These are phyloP conservation scores for Linaria vulgaris DNA, from an alignment of 257 asterid species.

Conservation along the genomic window DNA sequence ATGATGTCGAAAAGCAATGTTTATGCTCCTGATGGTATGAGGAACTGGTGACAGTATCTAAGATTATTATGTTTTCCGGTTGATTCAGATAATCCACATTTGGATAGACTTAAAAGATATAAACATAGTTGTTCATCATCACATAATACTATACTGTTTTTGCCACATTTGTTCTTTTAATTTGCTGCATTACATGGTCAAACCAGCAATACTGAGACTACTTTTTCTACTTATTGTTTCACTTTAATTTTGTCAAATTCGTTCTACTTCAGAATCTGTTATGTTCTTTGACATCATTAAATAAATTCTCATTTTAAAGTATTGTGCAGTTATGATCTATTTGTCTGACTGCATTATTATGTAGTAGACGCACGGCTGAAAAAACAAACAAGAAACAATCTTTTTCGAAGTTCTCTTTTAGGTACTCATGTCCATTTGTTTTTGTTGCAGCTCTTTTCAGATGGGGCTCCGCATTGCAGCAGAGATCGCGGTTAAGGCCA, in stretches of 20 bases:
- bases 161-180: no score
- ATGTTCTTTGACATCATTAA: no score
- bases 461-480: slow-evolving; percentile 89
- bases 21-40: slow-evolving; percentile 80
- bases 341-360: no score
- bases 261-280: no score
- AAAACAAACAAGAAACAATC: neutral
- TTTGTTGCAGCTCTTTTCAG: slow-evolving; percentile 76
- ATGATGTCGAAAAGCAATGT: slow-evolving; percentile 80
- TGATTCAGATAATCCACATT: neutral
- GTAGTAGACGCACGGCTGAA: no score
- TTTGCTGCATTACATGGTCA: no score
- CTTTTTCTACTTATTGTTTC: no score
- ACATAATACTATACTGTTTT: no score
- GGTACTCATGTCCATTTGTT: slow-evolving; percentile 8
- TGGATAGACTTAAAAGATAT: slow-evolving; percentile 8
- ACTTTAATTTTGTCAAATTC: no score
- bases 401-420: neutral
- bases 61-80: neutral
- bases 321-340: no score
- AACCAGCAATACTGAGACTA: no score
- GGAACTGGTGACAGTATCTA: neutral
- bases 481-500: slow-evolving; percentile 77
- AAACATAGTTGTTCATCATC: neutral
- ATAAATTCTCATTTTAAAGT: no score